Evolutionary conservation across 805 yeast species (phyloP).

Genomic region (Saccharomycopsis fibuligera): DNA sequence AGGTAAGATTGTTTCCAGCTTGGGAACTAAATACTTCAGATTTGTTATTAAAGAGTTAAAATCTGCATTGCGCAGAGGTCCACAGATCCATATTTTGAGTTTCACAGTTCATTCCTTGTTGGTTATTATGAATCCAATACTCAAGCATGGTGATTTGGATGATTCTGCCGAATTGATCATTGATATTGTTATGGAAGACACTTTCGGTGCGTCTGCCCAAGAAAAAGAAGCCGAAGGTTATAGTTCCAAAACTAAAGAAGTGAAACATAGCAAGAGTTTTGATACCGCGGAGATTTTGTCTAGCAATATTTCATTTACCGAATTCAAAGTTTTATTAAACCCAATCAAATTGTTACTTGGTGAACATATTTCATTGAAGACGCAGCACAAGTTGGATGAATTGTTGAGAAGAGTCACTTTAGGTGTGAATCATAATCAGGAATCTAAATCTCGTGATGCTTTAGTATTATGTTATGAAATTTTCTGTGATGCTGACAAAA

Average conservation of each 20-base stretch:
- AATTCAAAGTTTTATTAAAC: constrained; percentile 50
- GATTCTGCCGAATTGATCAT: constrained; percentile 54
- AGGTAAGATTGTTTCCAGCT: constrained; percentile 50
- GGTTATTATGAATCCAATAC: constrained; percentile 38
- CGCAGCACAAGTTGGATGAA: constrained; percentile 73
- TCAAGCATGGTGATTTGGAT: constrained; percentile 71
- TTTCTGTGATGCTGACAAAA: constrained; percentile 43
- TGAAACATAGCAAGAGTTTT: constrained; percentile 79
- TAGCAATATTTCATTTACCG: constrained; percentile 49
- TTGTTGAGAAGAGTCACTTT: constrained; percentile 65
- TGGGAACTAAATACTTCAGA: constrained; percentile 69
- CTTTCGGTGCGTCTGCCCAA: constrained; percentile 85
- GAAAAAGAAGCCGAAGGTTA: constrained; percentile 96
- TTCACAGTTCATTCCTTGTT: constrained; percentile 76
- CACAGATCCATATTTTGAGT: constrained; percentile 89
- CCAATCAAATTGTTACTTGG: constrained; percentile 63
- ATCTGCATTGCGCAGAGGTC: constrained; percentile 77
- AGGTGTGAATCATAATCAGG: constrained; percentile 73
- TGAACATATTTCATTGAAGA: constrained; percentile 60
- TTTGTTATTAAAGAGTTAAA: constrained; percentile 75
- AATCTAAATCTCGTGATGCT: constrained; percentile 49
- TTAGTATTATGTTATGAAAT: constrained; percentile 71
- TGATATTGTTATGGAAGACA: constrained; percentile 81
- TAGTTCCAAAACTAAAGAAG: constrained; percentile 79
- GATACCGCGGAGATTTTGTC: constrained; percentile 82